These are phyloP conservation scores for Tubosaeta sp. DNA, from an alignment of 768 basidiomycete genomes.

Conservation along the genomic window DNA sequence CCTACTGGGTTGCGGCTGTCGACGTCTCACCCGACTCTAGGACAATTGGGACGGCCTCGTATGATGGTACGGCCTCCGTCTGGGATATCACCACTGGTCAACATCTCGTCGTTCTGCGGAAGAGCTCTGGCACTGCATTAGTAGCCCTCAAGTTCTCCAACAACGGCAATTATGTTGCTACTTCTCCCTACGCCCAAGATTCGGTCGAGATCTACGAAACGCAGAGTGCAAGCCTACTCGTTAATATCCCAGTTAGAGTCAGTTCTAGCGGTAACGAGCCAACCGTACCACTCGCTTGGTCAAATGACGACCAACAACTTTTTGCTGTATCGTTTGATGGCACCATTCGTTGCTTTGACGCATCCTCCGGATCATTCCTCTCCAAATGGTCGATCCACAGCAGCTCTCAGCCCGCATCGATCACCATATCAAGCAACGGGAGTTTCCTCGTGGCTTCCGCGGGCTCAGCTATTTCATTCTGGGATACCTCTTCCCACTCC, in stretches of 20 bases:
- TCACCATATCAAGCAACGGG: constrained; percentile 6
- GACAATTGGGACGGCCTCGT: constrained; percentile 10
- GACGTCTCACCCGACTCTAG: constrained; percentile 12
- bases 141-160: constrained; percentile 12
- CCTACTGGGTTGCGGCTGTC: constrained; percentile 11
- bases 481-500: constrained; percentile 7
- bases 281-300: constrained; percentile 16
- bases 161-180: constrained; percentile 3
- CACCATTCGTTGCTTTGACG: constrained; percentile 9
- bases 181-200: constrained; percentile 3
- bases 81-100: constrained; percentile 13
- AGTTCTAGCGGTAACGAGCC: constrained; percentile 13
- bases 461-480: constrained; percentile 8
- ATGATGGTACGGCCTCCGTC: constrained; percentile 6
- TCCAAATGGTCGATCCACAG: constrained; percentile 12
- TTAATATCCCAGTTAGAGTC: constrained; percentile 9
- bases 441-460: constrained; percentile 13
- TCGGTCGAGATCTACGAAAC: constrained; percentile 11
- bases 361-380: constrained; percentile 7
- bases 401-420: constrained; percentile 2
- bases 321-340: constrained; percentile 9
- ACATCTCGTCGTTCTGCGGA: constrained; percentile 6
- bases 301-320: constrained; percentile 8
- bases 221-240: constrained; percentile 1
- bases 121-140: not conserved